Base-by-base conservation (phyloP, 2,329 filamentous ascomycete genomes). In the Fusarium ambrosium region DNA sequence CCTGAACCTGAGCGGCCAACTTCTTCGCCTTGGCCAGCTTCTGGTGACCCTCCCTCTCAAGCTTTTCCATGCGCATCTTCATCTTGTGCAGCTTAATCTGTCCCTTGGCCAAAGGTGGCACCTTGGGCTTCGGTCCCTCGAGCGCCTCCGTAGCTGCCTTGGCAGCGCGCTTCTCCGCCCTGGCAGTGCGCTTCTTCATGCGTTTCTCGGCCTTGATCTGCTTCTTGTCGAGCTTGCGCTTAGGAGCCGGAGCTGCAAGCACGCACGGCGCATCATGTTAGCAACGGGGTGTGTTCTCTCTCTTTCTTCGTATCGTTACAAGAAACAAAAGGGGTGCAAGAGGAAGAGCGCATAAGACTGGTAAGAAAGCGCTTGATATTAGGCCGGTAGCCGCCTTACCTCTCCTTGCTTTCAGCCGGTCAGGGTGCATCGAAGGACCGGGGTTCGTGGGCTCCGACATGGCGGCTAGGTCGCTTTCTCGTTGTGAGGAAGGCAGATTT, bases 21-120 rank as follows among this genome's bases (percentile, higher is more conserved):
- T 81, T 82, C 70, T 84, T 82, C 0, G 86, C 83, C 66, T 87
- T 82, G 1, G 76, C 78, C 74, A 85, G 74, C 37, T 89, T 69
- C 76, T 84, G 83, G 29, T 85, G 69, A 11, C 79, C 77, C 65
- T 77, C 78, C 24, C 71, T 62, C 60, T 78, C 60, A 4, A 79
- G 80, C 75, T 84, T 84, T 14, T 84, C 81, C 36, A 84, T 83
- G 32, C 83, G 83, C n/a, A 71, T 68, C 27, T 84, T 80, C n/a
- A 71, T 70, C 27, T 84, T 80, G 60, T 86, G 73, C 22, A 82
- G 82, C 60, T 80, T 76, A 43, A 81, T 82, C 58, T 80, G 82
- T 80, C 84, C 86, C 70, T 85, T 84, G 9, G 79, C 72, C 73
- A 84, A 84, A 59, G 55, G 68, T n/a, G 74, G 70, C 64, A 66